Percentiles rank a stretch among this genome's conserved stretches.
Conservation (phyloP, 2,329 filamentous ascomycete species). For the Stachybotrys elegans region DNA sequence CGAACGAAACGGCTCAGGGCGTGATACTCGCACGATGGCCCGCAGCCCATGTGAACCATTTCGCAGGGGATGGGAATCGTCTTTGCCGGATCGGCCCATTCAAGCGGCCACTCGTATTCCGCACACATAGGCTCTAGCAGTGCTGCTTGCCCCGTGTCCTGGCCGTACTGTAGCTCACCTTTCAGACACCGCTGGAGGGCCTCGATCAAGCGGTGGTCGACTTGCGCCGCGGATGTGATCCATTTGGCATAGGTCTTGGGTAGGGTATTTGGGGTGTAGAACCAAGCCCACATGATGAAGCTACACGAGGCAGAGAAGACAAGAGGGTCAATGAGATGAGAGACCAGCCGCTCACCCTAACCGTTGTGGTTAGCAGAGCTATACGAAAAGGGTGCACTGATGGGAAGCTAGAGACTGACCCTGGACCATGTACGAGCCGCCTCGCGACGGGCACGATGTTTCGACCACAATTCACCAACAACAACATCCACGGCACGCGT, state of each 20-base stretch:
- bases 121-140: slow-evolving; percentile 67
- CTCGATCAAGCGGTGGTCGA: slow-evolving; percentile 69
- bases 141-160: slow-evolving; percentile 64
- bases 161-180: slow-evolving; percentile 64
- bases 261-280: slow-evolving; percentile 67
- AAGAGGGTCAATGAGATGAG: slow-evolving; percentile 52
- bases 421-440: slow-evolving; percentile 41
- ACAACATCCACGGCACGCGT: slow-evolving; percentile 69
- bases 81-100: slow-evolving; percentile 66
- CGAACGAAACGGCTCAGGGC: slow-evolving; percentile 61
- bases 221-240: slow-evolving; percentile 72
- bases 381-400: neutral
- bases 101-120: slow-evolving; percentile 63
- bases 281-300: slow-evolving; percentile 85
- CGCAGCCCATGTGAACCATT: slow-evolving; percentile 75
- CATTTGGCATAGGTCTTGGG: slow-evolving; percentile 73
- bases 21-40: slow-evolving; percentile 70
- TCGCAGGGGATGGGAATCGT: slow-evolving; percentile 75
- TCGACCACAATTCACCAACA: slow-evolving; percentile 60
- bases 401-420: slow-evolving; percentile 23
- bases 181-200: slow-evolving; percentile 63
- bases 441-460: slow-evolving; percentile 37
- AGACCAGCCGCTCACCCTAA: slow-evolving; percentile 28
- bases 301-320: slow-evolving; percentile 69
- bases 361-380: slow-evolving; percentile 11